Base-by-base conservation (phyloP, 306 rosid species). In the Prunus campanulata region DNA sequence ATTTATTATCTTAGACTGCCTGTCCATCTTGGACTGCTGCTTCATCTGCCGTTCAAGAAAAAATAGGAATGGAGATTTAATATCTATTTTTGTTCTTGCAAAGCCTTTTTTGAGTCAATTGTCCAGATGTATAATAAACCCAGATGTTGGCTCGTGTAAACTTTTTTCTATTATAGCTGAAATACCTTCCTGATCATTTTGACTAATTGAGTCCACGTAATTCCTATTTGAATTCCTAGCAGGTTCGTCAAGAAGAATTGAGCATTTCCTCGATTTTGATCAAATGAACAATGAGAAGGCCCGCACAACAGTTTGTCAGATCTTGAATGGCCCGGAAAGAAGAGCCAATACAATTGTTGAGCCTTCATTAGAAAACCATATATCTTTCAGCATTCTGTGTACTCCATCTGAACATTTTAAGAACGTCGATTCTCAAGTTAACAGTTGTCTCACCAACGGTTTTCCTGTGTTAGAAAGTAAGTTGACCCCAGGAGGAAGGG, bases 191-290 rank as follows among this genome's bases (percentile, higher is more conserved):
- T 48, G 74, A 29, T 68, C 18, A 7, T 8, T 44, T 66, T 63
- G 77, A 66, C 74, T 20, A 78, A 49, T 68, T 62, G 48, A 71
- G 67, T 52, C 77, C 56, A 10, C 61, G 16, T 19, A 24, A 32
- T 80, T 70, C 22, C 70, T 76, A 29, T 70, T 77, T 74, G 65
- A 55, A 70, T 56, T 74, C 66, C 7, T 76, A 61, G 78, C 79
- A 93, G 96, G 97, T 77, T 91, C 98, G 39, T 93, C 97, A 77
- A 91, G 98, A 84, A 91, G 98, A 85, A 89, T 80, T 74, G 98
- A 91, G 74, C 89, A 85, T 88, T 78, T 88, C 44, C 78, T 90
- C 46, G 97, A 93, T 80, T 80, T 93, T 32, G 96, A 91, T 78
- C 98, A 89, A 68, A 79, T 88, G 44, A 76, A 75, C 78, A 39